These are phyloP conservation scores for Quercus alba DNA, from an alignment of 306 rosid species.

Conservation along the genomic window DNA sequence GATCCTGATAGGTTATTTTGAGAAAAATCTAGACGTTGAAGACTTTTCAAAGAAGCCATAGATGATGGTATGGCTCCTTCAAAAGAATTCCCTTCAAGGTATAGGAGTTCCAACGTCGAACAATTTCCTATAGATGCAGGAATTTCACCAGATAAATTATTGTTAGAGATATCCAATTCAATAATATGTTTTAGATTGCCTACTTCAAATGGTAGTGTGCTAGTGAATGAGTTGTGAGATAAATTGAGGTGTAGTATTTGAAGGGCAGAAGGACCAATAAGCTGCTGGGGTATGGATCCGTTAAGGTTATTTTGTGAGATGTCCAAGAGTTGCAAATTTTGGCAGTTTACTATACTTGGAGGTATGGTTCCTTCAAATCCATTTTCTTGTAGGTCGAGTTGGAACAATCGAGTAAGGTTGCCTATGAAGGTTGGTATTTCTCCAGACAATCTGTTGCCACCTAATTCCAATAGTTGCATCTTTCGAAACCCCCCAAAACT, in stretches of 20 bases:
- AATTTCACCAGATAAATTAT: slow-evolving; percentile 22
- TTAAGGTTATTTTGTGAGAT: no score
- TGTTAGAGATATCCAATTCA: slow-evolving; percentile 19
- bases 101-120: slow-evolving; percentile 18
- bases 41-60: slow-evolving; percentile 28
- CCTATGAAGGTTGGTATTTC: no score
- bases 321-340: no score
- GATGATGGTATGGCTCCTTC: slow-evolving; percentile 30
- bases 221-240: no score
- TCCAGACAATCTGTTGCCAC: no score
- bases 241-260: no score
- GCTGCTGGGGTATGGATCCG: no score
- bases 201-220: neutral
- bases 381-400: no score
- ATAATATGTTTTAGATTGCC: slow-evolving; percentile 8
- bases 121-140: slow-evolving; percentile 29
- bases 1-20: slow-evolving; percentile 23
- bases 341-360: no score
- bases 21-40: slow-evolving; percentile 29
- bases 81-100: slow-evolving; percentile 24
- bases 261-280: neutral
- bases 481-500: neutral
- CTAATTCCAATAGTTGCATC: no score
- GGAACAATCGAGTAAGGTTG: no score
- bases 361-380: no score